Base-by-base conservation (phyloP, 2,329 filamentous ascomycete genomes). In the Neonectria coccinea region DNA sequence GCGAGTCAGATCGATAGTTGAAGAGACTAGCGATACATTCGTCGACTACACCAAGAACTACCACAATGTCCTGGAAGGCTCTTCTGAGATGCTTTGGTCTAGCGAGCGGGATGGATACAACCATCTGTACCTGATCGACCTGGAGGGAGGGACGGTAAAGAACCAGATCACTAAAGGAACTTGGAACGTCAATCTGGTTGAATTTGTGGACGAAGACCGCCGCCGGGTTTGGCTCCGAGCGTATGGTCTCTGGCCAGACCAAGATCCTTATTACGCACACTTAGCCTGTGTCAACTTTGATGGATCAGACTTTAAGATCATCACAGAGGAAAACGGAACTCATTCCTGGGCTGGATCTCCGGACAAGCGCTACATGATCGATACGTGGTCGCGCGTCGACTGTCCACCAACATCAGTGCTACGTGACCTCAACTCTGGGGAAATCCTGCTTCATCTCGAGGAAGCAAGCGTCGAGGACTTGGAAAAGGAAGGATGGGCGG, bases 101-200 rank as follows among this genome's bases (percentile, higher is more conserved):
- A 75, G 74, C 14, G 75, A 77, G 39, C 65, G 75, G 6, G 70
- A 76, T 31, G 74, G 74, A 14, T 70, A 70, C 56, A 73, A 73
- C 7, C 75, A 77, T 18, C 54, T 77, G 1, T 76, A 77, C 31
- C 71, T 76, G 3, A 25, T 72, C 9, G 64, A 72, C 27, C 29
- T 67, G 3, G 5, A 18, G 1, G 59, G 48, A 5, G 70, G 66
- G 4, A 61, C 67, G 9, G 56, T 70, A 14, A 69, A 74, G 5
- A 60, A 41, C 1, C 75, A 74, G 45, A 67, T 77, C 3, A 77
- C 75, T 4, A 66, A 61, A 3, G 75, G 74, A 7, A 3, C 61
- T 1, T 77, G 75, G 75, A 58, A 73, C 12, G 67, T 76, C 9
- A 58, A 56, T 5, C n/a, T 59, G 2, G 64, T 76, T 11, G 68